Base-by-base conservation (phyloP, 208 protist species). In the Leishmania lainsoni region DNA sequence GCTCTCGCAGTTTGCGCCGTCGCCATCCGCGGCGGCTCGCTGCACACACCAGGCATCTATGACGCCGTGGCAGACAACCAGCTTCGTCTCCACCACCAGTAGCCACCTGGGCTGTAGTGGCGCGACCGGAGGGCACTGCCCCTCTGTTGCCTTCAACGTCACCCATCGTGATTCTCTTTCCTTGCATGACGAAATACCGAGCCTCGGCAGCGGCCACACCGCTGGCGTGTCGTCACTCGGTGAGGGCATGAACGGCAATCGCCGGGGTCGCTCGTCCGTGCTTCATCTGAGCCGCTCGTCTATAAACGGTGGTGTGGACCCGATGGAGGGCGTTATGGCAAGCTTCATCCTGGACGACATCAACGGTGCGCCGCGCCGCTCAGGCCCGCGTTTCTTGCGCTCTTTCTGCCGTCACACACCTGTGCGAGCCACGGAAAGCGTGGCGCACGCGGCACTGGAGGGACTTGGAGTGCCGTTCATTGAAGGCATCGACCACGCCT, bases 301-400 rank as follows among this genome's bases (percentile, higher is more conserved):
- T 5, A 39, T 87, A 26, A 86, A 81, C 79, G 86, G 79, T 12
- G 78, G 78, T 29, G 78, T 80, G 26, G 76, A 86, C 54, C 79
- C 69, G 6, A 61, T 76, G 77, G 79, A 85, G 26, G 83, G 83
- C 42, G 81, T 81, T 16, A 77, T 87, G 78, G 75, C 86, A 35
- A 77, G 61, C 69, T 84, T 89, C 49, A 56, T 83, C 81, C 79
- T 84, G 56, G 85, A 85, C 59, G 75, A 76, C 26, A 79, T 58
- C 52, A 51, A 48, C 10, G 65, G 51, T 10, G 80, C 58, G 3
- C 65, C 51, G 32, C 39, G 49, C 29, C 83, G 52, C 22, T 81
- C 81, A 4, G 88, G 82, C 17, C 90, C 87, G 22, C 82, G 83
- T 26, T 93, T 93, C 52, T 63, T 83, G 56, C 90, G 90, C n/a